Base-by-base conservation (phyloP, 2,329 filamentous ascomycete genomes). In the Fonsecaea pugnacius region DNA sequence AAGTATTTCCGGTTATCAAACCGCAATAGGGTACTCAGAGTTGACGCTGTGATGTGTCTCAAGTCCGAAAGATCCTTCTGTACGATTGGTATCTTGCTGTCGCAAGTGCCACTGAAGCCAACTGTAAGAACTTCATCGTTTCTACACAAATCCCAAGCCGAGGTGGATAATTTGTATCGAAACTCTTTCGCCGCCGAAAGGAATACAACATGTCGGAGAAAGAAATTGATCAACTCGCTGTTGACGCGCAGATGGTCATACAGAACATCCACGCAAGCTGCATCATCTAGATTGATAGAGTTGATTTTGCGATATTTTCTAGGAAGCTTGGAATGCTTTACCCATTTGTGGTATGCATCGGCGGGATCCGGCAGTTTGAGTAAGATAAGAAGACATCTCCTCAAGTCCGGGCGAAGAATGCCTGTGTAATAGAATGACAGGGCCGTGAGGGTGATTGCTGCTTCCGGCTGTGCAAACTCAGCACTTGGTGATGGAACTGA, bases 41-140 rank as follows among this genome's bases (percentile, higher is more conserved):
- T 89, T 4, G 86, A 72, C 0, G 89, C 89, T 68, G 91, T 91
- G 0, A 89, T 92, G 57, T 90, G 86, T 1, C 75, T 76, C 40
- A 89, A 85, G 0, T 76, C 74, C 0, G 74, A 70, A 0, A 88
- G 76, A 36, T 91, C 85, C 0, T 83, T 74, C 33, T 90, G 86
- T 0, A 76, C 75, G 0, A 88, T 70, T 0, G 89, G 88, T 0
- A 91, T 76, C 16, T 59, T 33, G 46, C 62, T 85, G 67, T 91
- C 89, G 27, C 87, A 88, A 0, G 89, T 92, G 0, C 89, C 89
- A 60, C 87, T 90, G 70, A 92, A 92, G 0, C 89, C 89, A 0
- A 85, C 87, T 8, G 66, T 69, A 1, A 62, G 78, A 21, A 85
- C 75, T 0, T 18, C 5, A 60, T 82, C 87, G 4, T 54, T 54